These are phyloP conservation scores for Verticillium albo-atrum DNA, from an alignment of 2,329 filamentous ascomycete genomes.

Conservation along the genomic window DNA sequence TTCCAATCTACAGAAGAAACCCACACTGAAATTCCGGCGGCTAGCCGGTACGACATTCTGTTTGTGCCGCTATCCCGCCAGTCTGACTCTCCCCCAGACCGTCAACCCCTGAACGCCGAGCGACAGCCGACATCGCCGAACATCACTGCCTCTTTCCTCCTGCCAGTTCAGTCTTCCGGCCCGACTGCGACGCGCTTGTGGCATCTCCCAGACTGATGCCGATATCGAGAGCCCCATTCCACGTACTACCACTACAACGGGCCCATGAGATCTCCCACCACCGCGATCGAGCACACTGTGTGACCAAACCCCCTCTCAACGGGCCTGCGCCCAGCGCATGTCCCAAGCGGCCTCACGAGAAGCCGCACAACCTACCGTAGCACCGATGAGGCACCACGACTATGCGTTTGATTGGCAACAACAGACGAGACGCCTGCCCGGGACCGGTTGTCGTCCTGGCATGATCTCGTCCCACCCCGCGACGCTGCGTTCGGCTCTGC, in stretches of 20 bases:
- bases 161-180: neutral
- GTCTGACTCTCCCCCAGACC: neutral
- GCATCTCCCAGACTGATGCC: neutral
- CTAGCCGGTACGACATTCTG: neutral
- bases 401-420: neutral
- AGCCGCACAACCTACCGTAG: neutral
- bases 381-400: neutral
- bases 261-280: neutral
- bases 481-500: neutral
- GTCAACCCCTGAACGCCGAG: neutral
- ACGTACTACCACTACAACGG: neutral
- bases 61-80: neutral
- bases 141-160: neutral
- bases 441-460: neutral
- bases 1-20: neutral
- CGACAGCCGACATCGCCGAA: neutral
- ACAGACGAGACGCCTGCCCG: neutral
- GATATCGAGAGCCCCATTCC: neutral
- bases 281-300: neutral
- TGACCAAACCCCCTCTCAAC: neutral
- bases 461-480: neutral
- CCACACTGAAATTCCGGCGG: neutral
- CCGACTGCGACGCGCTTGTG: neutral
- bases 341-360: neutral
- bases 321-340: neutral